Evolutionary conservation across 2,329 filamentous ascomycete genomes (phyloP), one percentile per base, ranked within the genome.

Genomic region (Penicillium frequentans): DNA sequence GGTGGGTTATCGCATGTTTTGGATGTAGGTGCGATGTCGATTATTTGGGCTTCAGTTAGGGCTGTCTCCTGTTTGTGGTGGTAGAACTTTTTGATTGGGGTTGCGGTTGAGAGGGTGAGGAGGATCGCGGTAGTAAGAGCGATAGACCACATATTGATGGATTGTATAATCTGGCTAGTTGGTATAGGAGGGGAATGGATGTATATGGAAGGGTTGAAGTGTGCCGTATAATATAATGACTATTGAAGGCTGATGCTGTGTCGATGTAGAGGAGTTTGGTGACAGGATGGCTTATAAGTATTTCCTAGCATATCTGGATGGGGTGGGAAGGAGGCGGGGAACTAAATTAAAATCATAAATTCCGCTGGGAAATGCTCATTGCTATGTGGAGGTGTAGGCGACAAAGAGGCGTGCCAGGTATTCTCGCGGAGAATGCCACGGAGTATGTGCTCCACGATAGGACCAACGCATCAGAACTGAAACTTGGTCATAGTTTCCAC

Each of bases 1-100:
- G 73, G 56, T 3, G 78, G 72, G 39, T 73, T 71, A 47, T 73
- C 73, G 76, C 89, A 91, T 10, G 75, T 64, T 70, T 71, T 69
- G 1, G 87, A 85, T 2, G 64, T 70, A 3, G 88, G 85, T n/a
- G 84, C 82, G 69, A 90, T 85, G 43, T 60, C 21, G 26, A 65
- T 21, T 44, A 75, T 62, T 62, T 74, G 70, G 6, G 62, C 49
- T 27, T 69, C 57, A 5, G 70, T 73, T 35, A 74, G 48, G 23
- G 59, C 16, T 37, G 19, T 48, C n/a, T 57, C 53, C 9, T 19
- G 35, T 19, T 39, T 39, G 29, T n/a, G 29, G 37, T 42, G 39
- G 19, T 11, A 21, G 19, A 23, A 1, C 10, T 42, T 42, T 14
- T 10, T 42, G 19, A 21, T 33, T 14, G 49, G 33, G 3, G 57